Evolutionary conservation across 148 eudicot genomes (phyloP).

Genomic region (Camellia granthamiana): DNA sequence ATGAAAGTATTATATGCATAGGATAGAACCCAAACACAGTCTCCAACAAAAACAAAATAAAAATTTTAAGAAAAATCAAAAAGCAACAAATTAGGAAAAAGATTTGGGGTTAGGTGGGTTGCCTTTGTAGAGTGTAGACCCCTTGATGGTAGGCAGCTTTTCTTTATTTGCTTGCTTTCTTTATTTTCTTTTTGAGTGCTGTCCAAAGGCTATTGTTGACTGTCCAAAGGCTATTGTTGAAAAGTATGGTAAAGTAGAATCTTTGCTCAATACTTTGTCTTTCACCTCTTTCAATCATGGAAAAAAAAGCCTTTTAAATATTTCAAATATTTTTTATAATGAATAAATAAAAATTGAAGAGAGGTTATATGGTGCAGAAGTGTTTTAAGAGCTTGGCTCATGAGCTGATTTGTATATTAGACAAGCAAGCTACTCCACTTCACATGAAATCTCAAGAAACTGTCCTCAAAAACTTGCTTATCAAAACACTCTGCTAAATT

Average conservation of each 20-base stretch:
- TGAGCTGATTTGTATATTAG: neutral
- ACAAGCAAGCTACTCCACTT: neutral
- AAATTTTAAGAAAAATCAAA: constrained; percentile 10
- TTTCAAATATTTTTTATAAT: neutral
- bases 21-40: constrained; percentile 16
- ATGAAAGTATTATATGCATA: constrained; percentile 16
- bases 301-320: neutral
- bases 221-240: constrained; percentile 48
- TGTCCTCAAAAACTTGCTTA: neutral
- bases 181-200: constrained; percentile 43
- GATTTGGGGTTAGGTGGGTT: constrained; percentile 42
- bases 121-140: constrained; percentile 49
- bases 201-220: constrained; percentile 47
- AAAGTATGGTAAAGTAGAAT: constrained; percentile 54
- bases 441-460: neutral
- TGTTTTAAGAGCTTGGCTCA: neutral
- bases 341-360: neutral
- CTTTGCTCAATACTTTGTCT: constrained; percentile 41
- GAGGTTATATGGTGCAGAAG: neutral
- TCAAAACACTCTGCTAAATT: neutral
- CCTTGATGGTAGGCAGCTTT: constrained; percentile 68
- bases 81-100: constrained; percentile 29
- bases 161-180: constrained; percentile 23
- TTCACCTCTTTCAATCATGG: constrained; percentile 20
- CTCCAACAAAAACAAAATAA: constrained; percentile 11